Base-by-base conservation (phyloP, 2,329 filamentous ascomycete genomes). In the Aspergillus tubingensis region DNA sequence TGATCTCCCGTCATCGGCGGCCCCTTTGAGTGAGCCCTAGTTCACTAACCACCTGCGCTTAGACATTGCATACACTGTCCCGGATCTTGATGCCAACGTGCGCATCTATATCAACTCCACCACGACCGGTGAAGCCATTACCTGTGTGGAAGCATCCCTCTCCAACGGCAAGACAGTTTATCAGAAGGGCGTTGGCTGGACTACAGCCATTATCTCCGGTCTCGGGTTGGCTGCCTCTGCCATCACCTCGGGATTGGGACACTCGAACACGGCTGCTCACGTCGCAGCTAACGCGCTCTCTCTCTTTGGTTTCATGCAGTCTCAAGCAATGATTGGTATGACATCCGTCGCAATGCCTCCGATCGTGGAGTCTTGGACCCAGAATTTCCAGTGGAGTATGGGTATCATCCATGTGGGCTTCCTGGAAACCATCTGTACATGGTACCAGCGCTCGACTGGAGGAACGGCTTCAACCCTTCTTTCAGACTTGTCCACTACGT, bases 381-480 rank as follows among this genome's bases (percentile, higher is more conserved):
- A 97, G 79, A 94, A 97, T 79, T 97, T 98, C 80, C 91, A 96
- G 74, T 98, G 94, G 94, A 96, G 90, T 72, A 95, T 98, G 91
- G 94, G 94, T 69, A 92, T 98, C 70, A 96, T 98, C 70, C 86
- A 86, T 54, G 84, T 97, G 44, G 83, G 82, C n/a, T 97, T 96
- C 76, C 85, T 97, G 79, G 92, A 98, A 80, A 83, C 82, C 51
- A 91, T 96, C 71, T 91, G 91, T 63, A 96, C 92, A 38, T 98
- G 94, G 94, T 98, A 97, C 74, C 93, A 96, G 79, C 90, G 93
- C 63, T 86, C 94, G 3, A 98, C 94, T 2, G 94, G 94, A 56
- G 94, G 94, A 64, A 92, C 85, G 0, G 91, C 94, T 0, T 88
- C 91, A 3, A 90, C 87, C 15, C 83, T 96, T 36, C 85, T 97